Conservation (phyloP, 352 stramenopile species). For the Phytophthora multivora region DNA sequence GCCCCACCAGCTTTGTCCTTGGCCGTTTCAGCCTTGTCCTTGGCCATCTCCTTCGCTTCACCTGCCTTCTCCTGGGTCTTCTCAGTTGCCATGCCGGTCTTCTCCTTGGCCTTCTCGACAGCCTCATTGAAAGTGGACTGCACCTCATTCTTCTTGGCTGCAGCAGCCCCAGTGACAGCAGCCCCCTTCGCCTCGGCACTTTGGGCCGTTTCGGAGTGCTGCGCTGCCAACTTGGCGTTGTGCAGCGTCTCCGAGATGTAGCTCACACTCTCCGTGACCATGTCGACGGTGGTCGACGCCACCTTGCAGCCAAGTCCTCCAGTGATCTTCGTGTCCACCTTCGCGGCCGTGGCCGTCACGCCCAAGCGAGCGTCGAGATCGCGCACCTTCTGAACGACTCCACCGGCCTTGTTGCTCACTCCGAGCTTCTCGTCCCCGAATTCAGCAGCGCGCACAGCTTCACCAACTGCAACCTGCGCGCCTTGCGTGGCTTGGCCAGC, state of each 20-base stretch:
- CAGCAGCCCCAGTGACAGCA: slow-evolving; percentile 22
- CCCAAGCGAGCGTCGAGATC: slow-evolving; percentile 60
- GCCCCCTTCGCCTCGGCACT: slow-evolving; percentile 42
- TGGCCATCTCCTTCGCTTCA: slow-evolving; percentile 10
- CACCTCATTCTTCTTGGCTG: slow-evolving; percentile 30
- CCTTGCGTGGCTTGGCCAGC: slow-evolving; percentile 29
- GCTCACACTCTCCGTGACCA: slow-evolving; percentile 63
- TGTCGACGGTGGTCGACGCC: slow-evolving; percentile 59
- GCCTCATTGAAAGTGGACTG: slow-evolving; percentile 35
- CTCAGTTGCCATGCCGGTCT: slow-evolving; percentile 21
- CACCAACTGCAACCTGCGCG: slow-evolving; percentile 43
- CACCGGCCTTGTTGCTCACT: slow-evolving; percentile 40
- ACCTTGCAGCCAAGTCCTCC: slow-evolving; percentile 60
- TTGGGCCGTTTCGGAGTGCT: slow-evolving; percentile 48
- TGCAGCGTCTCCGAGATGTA: slow-evolving; percentile 72
- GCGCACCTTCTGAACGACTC: slow-evolving; percentile 54
- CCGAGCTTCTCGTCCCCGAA: slow-evolving; percentile 63
- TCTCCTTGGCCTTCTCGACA: slow-evolving; percentile 33
- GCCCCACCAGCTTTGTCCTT: slow-evolving; percentile 17
- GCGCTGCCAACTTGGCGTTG: slow-evolving; percentile 58
- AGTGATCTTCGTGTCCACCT: slow-evolving; percentile 70
- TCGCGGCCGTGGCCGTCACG: slow-evolving; percentile 55
- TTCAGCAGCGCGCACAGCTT: slow-evolving; percentile 48
- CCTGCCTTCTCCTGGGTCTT: slow-evolving; percentile 30
- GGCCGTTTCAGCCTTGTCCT: slow-evolving; percentile 18